These are phyloP conservation scores for Peribolospora kevripleyi DNA, from an alignment of 768 basidiomycete genomes.

Conservation along the genomic window DNA sequence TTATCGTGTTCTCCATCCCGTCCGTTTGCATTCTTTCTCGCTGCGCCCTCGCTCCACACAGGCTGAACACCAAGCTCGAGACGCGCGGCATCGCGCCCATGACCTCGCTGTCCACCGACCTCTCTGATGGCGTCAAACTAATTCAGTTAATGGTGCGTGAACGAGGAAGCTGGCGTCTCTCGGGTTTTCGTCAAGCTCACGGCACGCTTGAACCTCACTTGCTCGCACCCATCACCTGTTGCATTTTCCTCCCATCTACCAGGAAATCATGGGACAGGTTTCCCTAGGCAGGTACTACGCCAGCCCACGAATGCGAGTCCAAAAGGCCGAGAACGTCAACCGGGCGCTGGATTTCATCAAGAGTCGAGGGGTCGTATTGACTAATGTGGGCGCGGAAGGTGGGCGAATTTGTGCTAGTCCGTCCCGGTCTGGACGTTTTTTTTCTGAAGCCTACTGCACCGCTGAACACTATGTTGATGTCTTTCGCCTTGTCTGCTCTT, in stretches of 20 bases:
- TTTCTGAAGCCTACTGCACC: too few relatives aligned
- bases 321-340: conserved; percentile 95
- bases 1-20: not conserved
- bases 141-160: conserved; percentile 68
- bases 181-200: not conserved
- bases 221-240: not conserved
- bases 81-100: conserved; percentile 60
- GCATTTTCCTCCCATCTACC: not conserved
- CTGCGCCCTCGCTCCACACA: conserved; percentile 17
- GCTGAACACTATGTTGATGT: not conserved
- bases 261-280: conserved; percentile 98
- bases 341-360: conserved; percentile 90
- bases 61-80: conserved; percentile 91
- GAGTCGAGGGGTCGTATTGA: conserved; percentile 70
- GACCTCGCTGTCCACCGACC: conserved; percentile 65
- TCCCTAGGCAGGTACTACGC: conserved; percentile 89
- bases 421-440: too few relatives aligned
- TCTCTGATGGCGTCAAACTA: conserved; percentile 80
- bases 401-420: not conserved
- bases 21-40: not conserved
- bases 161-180: not conserved
- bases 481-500: too few relatives aligned
- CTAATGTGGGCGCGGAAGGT: conserved; percentile 96
- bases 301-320: conserved; percentile 69
- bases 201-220: not conserved